Percentiles rank a stretch among this genome's conserved stretches.
phyloP scores from a whole-genome alignment of 2,329 filamentous ascomycete genomes.

The Leptographium radiaticola region DNA sequence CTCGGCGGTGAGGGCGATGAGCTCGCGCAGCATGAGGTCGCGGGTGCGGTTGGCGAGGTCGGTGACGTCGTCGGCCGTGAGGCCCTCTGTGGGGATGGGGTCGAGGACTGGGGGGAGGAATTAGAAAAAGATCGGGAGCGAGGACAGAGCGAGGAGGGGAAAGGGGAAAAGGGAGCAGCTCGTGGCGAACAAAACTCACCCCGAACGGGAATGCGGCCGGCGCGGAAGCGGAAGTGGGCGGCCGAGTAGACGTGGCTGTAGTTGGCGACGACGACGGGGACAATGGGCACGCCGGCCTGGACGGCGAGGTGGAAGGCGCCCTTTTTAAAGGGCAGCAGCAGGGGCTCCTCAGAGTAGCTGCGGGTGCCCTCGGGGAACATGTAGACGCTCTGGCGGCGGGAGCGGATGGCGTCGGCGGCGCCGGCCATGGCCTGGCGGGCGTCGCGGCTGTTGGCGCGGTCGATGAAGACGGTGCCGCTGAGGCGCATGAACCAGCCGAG shows the following conservation, averaged over 20 bases:
- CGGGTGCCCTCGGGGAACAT: slow-evolving; percentile 90
- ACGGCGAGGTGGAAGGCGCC: slow-evolving; percentile 94
- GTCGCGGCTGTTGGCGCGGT: slow-evolving; percentile 71
- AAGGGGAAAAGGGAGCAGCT: not conserved
- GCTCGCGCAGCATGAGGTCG: slow-evolving; percentile 62
- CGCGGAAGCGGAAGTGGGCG: slow-evolving; percentile 50
- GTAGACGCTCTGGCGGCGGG: slow-evolving; percentile 61
- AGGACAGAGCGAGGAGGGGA: not conserved
- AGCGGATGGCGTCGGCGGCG: slow-evolving; percentile 67
- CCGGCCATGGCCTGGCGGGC: slow-evolving; percentile 76
- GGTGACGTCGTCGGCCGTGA: slow-evolving; percentile 67
- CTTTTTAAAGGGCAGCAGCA: slow-evolving; percentile 93
- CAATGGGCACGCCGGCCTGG: slow-evolving; percentile 83
- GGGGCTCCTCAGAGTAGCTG: slow-evolving; percentile 72
- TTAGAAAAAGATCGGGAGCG: not conserved
- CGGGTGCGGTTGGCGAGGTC: slow-evolving; percentile 53
- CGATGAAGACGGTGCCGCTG: slow-evolving; percentile 87
- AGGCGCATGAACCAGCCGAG: slow-evolving; percentile 91
- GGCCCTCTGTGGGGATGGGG: slow-evolving; percentile 62
- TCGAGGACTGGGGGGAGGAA: slow-evolving; percentile 47
- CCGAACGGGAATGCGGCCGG: slow-evolving; percentile 62
- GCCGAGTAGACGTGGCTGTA: slow-evolving; percentile 61
- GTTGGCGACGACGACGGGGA: slow-evolving; percentile 72
- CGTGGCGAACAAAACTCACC: slow-evolving; percentile 36
- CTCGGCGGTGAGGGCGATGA: slow-evolving; percentile 39